These are phyloP conservation scores for Cyberlindnera veronae DNA, from an alignment of 805 yeast species.

Conservation along the genomic window DNA sequence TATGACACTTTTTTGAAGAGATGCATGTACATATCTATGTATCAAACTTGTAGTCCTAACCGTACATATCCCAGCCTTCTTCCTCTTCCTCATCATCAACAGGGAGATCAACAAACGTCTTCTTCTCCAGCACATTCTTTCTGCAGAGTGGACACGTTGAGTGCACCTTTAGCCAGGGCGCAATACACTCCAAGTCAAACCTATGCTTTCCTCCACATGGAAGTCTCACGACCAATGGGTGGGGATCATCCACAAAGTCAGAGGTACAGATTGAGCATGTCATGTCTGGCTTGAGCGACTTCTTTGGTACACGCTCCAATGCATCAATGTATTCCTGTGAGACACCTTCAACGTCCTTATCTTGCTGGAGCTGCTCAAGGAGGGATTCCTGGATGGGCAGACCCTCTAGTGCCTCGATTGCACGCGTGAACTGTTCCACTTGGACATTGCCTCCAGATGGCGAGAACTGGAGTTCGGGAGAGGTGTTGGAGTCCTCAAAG, in stretches of 20 bases:
- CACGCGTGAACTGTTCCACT: conserved; percentile 17
- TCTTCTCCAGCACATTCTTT: conserved; percentile 57
- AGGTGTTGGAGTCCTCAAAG: conserved; percentile 14
- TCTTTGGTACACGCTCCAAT: conserved; percentile 63
- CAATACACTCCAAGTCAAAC: conserved; percentile 87
- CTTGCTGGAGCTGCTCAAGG: conserved; percentile 23
- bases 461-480: conserved; percentile 1
- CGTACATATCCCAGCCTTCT: conserved; percentile 79
- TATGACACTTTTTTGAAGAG: neutral
- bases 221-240: conserved; percentile 74
- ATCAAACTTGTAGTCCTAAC: conserved; percentile 30
- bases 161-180: conserved; percentile 79
- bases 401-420: conserved; percentile 18
- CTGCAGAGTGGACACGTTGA: conserved; percentile 87
- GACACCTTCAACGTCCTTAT: conserved; percentile 46
- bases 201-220: conserved; percentile 64
- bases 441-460: conserved; percentile 13
- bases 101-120: conserved; percentile 29
- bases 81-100: conserved; percentile 45
- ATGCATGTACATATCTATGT: conserved; percentile 12
- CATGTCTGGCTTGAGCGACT: conserved; percentile 43
- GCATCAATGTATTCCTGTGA: conserved; percentile 69
- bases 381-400: conserved; percentile 23
- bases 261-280: conserved; percentile 85
- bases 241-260: conserved; percentile 63